Conservation (phyloP, 345 rosid species). For the Eucalyptus lansdowneana region DNA sequence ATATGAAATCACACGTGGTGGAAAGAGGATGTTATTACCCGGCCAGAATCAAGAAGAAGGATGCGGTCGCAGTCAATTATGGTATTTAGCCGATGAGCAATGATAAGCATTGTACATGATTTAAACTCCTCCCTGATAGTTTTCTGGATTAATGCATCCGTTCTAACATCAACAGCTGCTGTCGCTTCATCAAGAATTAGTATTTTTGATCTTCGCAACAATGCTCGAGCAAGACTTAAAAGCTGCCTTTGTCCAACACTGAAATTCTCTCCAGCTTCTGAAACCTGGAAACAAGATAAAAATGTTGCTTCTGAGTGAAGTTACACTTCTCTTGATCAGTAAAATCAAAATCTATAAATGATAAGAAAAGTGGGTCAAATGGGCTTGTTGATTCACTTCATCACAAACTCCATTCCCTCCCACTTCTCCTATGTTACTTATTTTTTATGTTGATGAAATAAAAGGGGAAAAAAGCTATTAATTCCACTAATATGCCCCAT, state of each 20-base stretch:
- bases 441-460: background rate
- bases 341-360: background rate
- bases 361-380: background rate
- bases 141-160: constrained; percentile 97
- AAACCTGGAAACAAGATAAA: constrained; percentile 30
- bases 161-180: constrained; percentile 98
- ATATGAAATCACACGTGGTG: background rate
- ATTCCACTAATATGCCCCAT: background rate
- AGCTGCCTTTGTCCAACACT: constrained; percentile 98
- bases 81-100: constrained; percentile 96
- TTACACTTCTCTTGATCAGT: background rate
- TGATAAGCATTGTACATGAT: constrained; percentile 92
- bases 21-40: constrained; percentile 24
- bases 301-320: background rate
- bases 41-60: constrained; percentile 86
- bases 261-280: constrained; percentile 95
- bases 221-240: constrained; percentile 94
- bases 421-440: background rate
- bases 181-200: constrained; percentile 99
- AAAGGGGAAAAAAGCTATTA: background rate
- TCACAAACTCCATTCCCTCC: background rate
- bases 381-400: background rate
- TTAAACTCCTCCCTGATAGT: constrained; percentile 95
- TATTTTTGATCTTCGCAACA: constrained; percentile 92
- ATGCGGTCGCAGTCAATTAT: constrained; percentile 90